Conservation (phyloP, 768 basidiomycete genomes). For the Xerocomus spinulosus region DNA sequence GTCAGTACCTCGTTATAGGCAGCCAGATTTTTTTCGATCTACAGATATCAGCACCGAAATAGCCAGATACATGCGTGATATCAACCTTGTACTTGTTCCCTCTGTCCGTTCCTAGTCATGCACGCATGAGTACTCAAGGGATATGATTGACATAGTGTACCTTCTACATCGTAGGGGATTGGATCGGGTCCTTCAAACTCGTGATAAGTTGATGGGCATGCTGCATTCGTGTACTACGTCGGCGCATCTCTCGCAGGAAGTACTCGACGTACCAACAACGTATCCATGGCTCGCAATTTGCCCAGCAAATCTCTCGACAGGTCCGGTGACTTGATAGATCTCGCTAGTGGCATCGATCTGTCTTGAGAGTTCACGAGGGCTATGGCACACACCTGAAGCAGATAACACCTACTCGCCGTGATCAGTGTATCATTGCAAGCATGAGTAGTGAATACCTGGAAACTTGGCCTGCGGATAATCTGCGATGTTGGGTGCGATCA, state of each 20-base stretch:
- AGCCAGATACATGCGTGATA: background rate
- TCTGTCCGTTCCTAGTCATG: slow-evolving; percentile 67
- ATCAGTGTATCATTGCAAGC: background rate
- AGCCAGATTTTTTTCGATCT: slow-evolving; percentile 84
- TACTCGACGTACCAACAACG: slow-evolving; percentile 58
- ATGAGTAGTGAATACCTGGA: slow-evolving; percentile 50
- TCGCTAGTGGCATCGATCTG: slow-evolving; percentile 48
- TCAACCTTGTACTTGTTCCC: slow-evolving; percentile 90
- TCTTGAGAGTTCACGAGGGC: background rate
- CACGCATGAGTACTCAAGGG: background rate
- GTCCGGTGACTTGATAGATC: slow-evolving; percentile 96
- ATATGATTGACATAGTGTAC: slow-evolving; percentile 31
- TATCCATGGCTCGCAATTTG: slow-evolving; percentile 87
- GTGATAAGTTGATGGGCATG: slow-evolving; percentile 83
- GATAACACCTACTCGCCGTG: slow-evolving; percentile 54
- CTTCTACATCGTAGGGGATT: slow-evolving; percentile 85
- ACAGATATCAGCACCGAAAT: slow-evolving; percentile 4
- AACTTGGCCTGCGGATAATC: slow-evolving; percentile 89
- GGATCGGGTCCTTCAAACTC: slow-evolving; percentile 89
- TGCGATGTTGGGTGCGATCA: slow-evolving; percentile 74
- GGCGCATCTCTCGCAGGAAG: background rate
- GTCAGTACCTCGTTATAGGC: slow-evolving; percentile 79
- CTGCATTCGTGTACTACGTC: slow-evolving; percentile 35
- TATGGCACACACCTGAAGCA: slow-evolving; percentile 60
- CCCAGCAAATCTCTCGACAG: slow-evolving; percentile 88